phyloP scores from a whole-genome alignment of 306 rosid genomes.

The Styphnolobium japonicum region DNA sequence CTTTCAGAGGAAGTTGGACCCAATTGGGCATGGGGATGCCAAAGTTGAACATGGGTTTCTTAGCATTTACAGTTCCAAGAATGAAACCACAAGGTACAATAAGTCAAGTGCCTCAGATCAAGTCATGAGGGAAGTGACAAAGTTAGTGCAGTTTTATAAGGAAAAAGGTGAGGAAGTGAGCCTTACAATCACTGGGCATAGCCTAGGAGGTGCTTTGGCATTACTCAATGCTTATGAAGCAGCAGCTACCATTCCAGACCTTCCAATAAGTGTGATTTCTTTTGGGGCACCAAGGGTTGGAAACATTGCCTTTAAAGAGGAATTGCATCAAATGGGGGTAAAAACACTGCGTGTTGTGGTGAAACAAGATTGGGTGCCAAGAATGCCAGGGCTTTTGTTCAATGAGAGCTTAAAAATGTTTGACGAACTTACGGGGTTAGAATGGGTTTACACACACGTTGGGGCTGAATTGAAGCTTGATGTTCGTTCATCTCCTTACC shows the following conservation, averaged over 20 bases:
- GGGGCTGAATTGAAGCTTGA: conserved; percentile 56
- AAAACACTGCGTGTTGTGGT: conserved; percentile 42
- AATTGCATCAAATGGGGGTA: conserved; percentile 47
- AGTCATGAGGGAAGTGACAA: conserved; percentile 46
- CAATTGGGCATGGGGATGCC: conserved; percentile 38
- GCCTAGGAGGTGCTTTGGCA: conserved; percentile 75
- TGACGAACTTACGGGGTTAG: conserved; percentile 44
- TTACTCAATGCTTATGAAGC: conserved; percentile 59
- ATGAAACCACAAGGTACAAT: conserved; percentile 52
- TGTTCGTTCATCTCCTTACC: conserved; percentile 49
- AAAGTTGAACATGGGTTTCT: conserved; percentile 69
- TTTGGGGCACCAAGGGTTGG: conserved; percentile 81
- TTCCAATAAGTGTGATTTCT: conserved; percentile 54
- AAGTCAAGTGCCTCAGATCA: conserved; percentile 71
- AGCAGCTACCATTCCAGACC: conserved; percentile 25
- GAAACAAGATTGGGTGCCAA: conserved; percentile 60
- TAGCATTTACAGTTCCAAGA: conserved; percentile 55
- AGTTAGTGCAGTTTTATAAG: conserved; percentile 31
- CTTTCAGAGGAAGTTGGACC: conserved; percentile 49
- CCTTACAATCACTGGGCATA: conserved; percentile 69
- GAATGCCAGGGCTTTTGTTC: conserved; percentile 58
- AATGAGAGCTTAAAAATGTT: conserved; percentile 43
- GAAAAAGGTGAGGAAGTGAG: conserved; percentile 57
- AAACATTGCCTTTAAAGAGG: conserved; percentile 55
- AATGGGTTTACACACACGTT: conserved; percentile 62